Conservation (phyloP, 306 rosid genomes). For the Trifolium pratense region DNA sequence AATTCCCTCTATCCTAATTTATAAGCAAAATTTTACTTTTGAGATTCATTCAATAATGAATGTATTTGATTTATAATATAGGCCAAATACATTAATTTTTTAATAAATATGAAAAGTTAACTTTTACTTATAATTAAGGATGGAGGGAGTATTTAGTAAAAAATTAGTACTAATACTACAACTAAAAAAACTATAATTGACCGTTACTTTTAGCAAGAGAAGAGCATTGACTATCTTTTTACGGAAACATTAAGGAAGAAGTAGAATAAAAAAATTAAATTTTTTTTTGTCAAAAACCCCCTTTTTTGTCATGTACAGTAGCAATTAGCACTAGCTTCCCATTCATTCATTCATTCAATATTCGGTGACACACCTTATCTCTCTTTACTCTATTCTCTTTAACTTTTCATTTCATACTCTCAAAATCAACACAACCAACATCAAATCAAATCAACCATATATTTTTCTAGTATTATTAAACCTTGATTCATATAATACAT, state of each 20-base stretch:
- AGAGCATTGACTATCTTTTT: conserved; percentile 15
- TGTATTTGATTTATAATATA: too few relatives aligned
- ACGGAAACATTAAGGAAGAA: conserved; percentile 7
- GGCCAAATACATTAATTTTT: too few relatives aligned
- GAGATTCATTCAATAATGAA: too few relatives aligned
- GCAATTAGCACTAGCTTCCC: conserved; percentile 8
- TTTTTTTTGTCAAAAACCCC: conserved; percentile 45
- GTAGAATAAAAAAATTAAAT: neutral
- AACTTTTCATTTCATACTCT: neutral
- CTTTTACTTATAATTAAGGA: too few relatives aligned
- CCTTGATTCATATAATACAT: neutral
- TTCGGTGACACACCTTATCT: conserved; percentile 51
- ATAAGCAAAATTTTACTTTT: too few relatives aligned
- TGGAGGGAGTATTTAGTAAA: neutral
- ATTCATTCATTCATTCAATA: conserved; percentile 13
- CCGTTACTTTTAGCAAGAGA: neutral
- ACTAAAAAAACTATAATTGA: conserved; percentile 28
- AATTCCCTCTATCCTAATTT: too few relatives aligned
- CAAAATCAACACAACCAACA: conserved; percentile 25
- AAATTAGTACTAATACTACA: neutral
- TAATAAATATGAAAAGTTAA: too few relatives aligned
- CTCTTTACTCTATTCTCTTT: conserved; percentile 4
- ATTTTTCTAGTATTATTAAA: neutral
- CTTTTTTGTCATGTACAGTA: conserved; percentile 49
- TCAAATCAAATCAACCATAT: conserved; percentile 12